A percentile compares a stretch with the other conserved stretches of the same genome.
These are phyloP conservation scores for Neocucurbitaria cava DNA, from an alignment of 2,329 filamentous ascomycete species.

Conservation along the genomic window DNA sequence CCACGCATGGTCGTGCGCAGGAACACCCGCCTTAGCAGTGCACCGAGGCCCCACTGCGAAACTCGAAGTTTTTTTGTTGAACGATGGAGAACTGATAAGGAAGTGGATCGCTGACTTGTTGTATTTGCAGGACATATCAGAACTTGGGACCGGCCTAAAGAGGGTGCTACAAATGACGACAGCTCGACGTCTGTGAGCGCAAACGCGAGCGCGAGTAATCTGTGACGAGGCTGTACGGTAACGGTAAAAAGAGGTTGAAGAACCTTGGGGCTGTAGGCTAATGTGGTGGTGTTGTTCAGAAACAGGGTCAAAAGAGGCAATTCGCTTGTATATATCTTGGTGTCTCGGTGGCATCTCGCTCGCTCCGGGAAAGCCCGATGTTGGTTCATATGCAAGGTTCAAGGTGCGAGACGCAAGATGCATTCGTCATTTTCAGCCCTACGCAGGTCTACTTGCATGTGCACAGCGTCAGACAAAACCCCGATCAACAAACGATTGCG, in stretches of 20 bases:
- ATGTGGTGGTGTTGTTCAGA: neutral
- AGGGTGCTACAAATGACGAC: slow-evolving; percentile 48
- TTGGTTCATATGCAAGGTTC: slow-evolving; percentile 8
- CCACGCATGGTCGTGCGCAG: slow-evolving; percentile 29
- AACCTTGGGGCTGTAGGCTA: no score
- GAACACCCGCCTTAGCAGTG: slow-evolving; percentile 28
- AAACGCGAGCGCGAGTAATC: slow-evolving; percentile 27
- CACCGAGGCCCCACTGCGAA: slow-evolving; percentile 5
- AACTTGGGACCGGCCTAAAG: slow-evolving; percentile 73
- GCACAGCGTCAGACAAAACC: neutral
- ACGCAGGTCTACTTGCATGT: slow-evolving; percentile 12
- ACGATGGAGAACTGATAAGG: slow-evolving; percentile 18
- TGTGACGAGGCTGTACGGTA: neutral
- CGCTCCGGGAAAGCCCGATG: slow-evolving; percentile 19
- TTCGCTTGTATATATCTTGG: neutral
- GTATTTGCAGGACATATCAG: slow-evolving; percentile 70
- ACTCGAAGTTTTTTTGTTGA: slow-evolving; percentile 21
- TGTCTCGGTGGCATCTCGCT: neutral
- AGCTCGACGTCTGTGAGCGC: slow-evolving; percentile 34
- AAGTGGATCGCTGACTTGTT: slow-evolving; percentile 28
- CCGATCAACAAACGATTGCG: neutral
- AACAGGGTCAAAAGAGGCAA: slow-evolving; percentile 3
- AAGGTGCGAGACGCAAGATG: slow-evolving; percentile 2
- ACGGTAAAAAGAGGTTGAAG: no score
- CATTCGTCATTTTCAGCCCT: slow-evolving; percentile 25